Evolutionary conservation across 768 basidiomycete species (phyloP), one percentile per base, ranked within the genome.

Genomic region (Bullera alba): DNA sequence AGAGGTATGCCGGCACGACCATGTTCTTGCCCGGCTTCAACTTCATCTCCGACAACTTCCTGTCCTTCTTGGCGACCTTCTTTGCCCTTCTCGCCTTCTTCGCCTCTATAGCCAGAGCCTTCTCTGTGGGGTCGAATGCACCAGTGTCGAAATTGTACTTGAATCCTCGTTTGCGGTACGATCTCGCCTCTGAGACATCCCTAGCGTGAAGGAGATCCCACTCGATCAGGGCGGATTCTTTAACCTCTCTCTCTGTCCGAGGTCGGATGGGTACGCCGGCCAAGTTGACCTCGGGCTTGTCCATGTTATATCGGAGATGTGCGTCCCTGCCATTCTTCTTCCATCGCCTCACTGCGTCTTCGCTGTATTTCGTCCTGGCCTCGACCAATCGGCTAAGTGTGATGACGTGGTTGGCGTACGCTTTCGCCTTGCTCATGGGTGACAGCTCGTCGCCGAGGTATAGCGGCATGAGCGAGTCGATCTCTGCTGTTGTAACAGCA

Each of bases 371-470:
- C n/a, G n/a, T n/a, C n/a, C n/a, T n/a, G n/a, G n/a, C n/a, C n/a
- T n/a, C n/a, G n/a, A n/a, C n/a, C n/a, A n/a, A n/a, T n/a, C n/a
- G n/a, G n/a, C n/a, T n/a, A n/a, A n/a, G n/a, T n/a, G n/a, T n/a
- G n/a, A n/a, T n/a, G n/a, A n/a, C n/a, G n/a, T n/a, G n/a, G n/a
- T n/a, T n/a, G n/a, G n/a, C n/a, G n/a, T n/a, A n/a, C n/a, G n/a
- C n/a, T n/a, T n/a, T n/a, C n/a, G n/a, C n/a, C n/a, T n/a, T n/a
- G n/a, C n/a, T n/a, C n/a, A n/a, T n/a, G 17, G 66, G 63, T 35
- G 65, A 60, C 5, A 68, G 54, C 39, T 68, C 66, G 25, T 68
- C 60, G 14, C 54, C 53, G 15, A 68, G 53, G 50, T 62, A 65
- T 3, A 68, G 52, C 1, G 66, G 66, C 66, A 68, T 68, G n/a